These are phyloP conservation scores for Ogataea degrootiae DNA, from an alignment of 805 yeast genomes.

Conservation along the genomic window DNA sequence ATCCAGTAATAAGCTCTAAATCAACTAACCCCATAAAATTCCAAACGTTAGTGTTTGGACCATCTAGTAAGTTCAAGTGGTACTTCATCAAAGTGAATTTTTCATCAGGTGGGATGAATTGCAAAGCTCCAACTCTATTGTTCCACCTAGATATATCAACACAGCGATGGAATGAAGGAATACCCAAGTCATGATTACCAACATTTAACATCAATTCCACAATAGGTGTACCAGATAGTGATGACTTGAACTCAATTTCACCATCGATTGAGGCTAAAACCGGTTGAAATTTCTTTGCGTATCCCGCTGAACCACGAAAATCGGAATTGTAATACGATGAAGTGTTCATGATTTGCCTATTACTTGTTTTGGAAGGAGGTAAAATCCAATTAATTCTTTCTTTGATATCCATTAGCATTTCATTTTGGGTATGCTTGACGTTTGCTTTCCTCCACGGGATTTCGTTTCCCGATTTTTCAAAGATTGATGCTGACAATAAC, in stretches of 20 bases:
- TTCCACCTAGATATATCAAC: slow-evolving; percentile 53
- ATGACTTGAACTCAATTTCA: slow-evolving; percentile 53
- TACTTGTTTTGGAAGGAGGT: slow-evolving; percentile 24
- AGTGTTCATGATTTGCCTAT: slow-evolving; percentile 4
- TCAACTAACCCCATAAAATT: slow-evolving; percentile 48
- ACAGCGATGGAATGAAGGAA: slow-evolving; percentile 69
- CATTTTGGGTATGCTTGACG: slow-evolving; percentile 74
- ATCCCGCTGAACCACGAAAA: background rate
- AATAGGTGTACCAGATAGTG: slow-evolving; percentile 74
- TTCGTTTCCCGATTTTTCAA: slow-evolving; percentile 32
- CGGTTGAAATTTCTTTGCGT: slow-evolving; percentile 27
- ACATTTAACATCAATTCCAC: slow-evolving; percentile 52
- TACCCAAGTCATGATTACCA: slow-evolving; percentile 42
- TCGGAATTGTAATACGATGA: slow-evolving; percentile 29
- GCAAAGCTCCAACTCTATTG: slow-evolving; percentile 39
- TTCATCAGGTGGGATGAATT: slow-evolving; percentile 90
- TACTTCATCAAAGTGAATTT: slow-evolving; percentile 58
- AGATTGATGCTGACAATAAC: slow-evolving; percentile 14
- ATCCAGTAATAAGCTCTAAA: slow-evolving; percentile 48
- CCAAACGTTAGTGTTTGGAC: slow-evolving; percentile 15
- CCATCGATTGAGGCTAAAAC: slow-evolving; percentile 59
- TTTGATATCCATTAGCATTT: slow-evolving; percentile 75
- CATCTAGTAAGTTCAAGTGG: slow-evolving; percentile 45
- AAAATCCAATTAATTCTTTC: slow-evolving; percentile 61
- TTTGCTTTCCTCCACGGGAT: slow-evolving; percentile 78